Conservation (phyloP, 306 rosid genomes). For the Vigna angularis region DNA sequence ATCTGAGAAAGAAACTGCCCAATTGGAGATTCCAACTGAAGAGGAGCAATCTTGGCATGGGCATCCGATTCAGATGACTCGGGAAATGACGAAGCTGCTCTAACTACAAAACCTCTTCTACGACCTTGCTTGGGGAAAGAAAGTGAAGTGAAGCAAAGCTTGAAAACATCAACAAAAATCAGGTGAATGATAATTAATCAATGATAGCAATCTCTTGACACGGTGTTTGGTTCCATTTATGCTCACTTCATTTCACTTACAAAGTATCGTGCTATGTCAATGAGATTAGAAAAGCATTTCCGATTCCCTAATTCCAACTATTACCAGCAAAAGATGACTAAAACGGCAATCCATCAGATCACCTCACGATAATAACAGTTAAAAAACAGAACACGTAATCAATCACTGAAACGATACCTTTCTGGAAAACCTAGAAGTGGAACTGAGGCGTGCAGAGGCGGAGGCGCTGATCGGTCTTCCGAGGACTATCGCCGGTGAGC, state of each 20-base stretch:
- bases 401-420: conserved; percentile 51
- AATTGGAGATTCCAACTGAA: conserved; percentile 85
- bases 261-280: too few relatives aligned
- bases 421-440: conserved; percentile 48
- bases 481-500: conserved; percentile 51
- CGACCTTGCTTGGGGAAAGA: conserved; percentile 55
- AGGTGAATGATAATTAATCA: background rate
- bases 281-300: too few relatives aligned
- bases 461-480: conserved; percentile 48
- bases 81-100: conserved; percentile 51
- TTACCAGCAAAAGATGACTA: too few relatives aligned
- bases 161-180: conserved; percentile 30
- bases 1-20: conserved; percentile 92
- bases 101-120: conserved; percentile 58
- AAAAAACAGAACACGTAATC: background rate
- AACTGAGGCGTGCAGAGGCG: conserved; percentile 45
- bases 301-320: too few relatives aligned
- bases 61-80: conserved; percentile 50
- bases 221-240: too few relatives aligned
- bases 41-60: conserved; percentile 71
- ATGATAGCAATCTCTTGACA: background rate
- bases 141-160: conserved; percentile 50
- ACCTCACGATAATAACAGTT: background rate
- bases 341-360: background rate
- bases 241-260: background rate